These are phyloP conservation scores for Pleurotus citrinopileatus DNA, from an alignment of 768 basidiomycete species.

Conservation along the genomic window DNA sequence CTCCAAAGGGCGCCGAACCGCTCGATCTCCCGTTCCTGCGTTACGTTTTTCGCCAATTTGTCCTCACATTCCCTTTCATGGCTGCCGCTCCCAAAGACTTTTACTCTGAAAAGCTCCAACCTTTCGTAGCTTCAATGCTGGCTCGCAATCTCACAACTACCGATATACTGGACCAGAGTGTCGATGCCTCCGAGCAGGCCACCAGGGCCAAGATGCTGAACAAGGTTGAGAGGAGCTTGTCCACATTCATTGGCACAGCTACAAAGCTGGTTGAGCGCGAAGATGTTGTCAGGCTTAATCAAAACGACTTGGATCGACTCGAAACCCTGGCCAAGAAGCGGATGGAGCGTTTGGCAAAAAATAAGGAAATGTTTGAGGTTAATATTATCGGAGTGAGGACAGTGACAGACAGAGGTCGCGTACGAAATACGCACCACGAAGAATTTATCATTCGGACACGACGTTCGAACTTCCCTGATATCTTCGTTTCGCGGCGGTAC, in stretches of 20 bases:
- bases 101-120: slow-evolving; percentile 93
- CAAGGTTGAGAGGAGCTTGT: slow-evolving; percentile 82
- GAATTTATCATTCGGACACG: slow-evolving; percentile 95
- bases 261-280: slow-evolving; percentile 82
- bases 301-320: slow-evolving; percentile 77
- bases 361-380: slow-evolving; percentile 72
- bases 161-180: slow-evolving; percentile 54
- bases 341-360: slow-evolving; percentile 43
- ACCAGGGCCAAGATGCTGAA: slow-evolving; percentile 64
- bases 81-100: slow-evolving; percentile 85
- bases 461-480: slow-evolving; percentile 65
- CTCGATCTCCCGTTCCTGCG: slow-evolving; percentile 85
- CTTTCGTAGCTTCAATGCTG: slow-evolving; percentile 82
- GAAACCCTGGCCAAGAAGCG: slow-evolving; percentile 69
- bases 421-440: slow-evolving; percentile 88
- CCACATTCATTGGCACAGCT: slow-evolving; percentile 78
- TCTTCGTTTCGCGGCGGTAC: slow-evolving; percentile 89
- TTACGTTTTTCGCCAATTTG: slow-evolving; percentile 89
- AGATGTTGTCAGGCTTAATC: slow-evolving; percentile 86
- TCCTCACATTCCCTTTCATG: slow-evolving; percentile 95
- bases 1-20: slow-evolving; percentile 51
- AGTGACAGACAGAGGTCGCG: slow-evolving; percentile 78
- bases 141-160: slow-evolving; percentile 72
- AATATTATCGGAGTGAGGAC: slow-evolving; percentile 89
- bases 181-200: slow-evolving; percentile 51